Evolutionary conservation across 768 basidiomycete genomes (phyloP).

Genomic region (Termitomyces sp.): DNA sequence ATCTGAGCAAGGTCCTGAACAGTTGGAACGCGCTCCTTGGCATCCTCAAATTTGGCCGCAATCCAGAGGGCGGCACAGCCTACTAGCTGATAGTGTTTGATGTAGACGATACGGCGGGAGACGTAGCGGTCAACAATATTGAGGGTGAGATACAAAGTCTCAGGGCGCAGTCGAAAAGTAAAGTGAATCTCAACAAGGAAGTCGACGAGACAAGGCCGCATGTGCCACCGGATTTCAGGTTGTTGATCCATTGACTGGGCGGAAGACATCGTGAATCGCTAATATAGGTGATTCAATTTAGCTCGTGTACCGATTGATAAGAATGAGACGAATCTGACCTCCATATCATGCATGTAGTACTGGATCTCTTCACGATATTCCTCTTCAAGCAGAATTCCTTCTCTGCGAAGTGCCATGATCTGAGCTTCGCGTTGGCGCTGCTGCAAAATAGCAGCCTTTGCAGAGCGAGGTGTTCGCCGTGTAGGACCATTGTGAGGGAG

Average conservation of each 20-base stretch:
- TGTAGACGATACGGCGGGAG: constrained; percentile 96
- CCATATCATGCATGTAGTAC: constrained; percentile 96
- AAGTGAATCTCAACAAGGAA: constrained; percentile 99
- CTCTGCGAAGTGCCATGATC: constrained; percentile 64
- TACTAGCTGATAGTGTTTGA: constrained; percentile 99
- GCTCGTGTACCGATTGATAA: constrained; percentile 14
- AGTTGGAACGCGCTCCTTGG: constrained; percentile 96
- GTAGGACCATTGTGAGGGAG: constrained; percentile 47
- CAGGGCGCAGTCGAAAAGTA: constrained; percentile 95
- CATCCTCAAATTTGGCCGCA: constrained; percentile 98
- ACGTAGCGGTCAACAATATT: constrained; percentile 99
- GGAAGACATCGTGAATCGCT: constrained; percentile 85
- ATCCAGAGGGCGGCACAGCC: constrained; percentile 99
- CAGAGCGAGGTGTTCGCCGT: constrained; percentile 65
- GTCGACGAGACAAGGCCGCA: constrained; percentile 98
- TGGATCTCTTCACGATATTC: constrained; percentile 94
- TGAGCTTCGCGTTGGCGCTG: constrained; percentile 72
- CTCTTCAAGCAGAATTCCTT: constrained; percentile 84
- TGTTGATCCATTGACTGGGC: constrained; percentile 98
- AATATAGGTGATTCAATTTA: constrained; percentile 11
- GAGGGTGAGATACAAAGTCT: constrained; percentile 96
- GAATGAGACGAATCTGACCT: constrained; percentile 60
- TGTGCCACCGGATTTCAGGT: constrained; percentile 98
- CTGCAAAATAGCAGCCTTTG: constrained; percentile 56
- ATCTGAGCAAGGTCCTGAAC: constrained; percentile 93